Evolutionary conservation across 2,329 filamentous ascomycete species (phyloP).

Genomic region (Aulographum hederae): DNA sequence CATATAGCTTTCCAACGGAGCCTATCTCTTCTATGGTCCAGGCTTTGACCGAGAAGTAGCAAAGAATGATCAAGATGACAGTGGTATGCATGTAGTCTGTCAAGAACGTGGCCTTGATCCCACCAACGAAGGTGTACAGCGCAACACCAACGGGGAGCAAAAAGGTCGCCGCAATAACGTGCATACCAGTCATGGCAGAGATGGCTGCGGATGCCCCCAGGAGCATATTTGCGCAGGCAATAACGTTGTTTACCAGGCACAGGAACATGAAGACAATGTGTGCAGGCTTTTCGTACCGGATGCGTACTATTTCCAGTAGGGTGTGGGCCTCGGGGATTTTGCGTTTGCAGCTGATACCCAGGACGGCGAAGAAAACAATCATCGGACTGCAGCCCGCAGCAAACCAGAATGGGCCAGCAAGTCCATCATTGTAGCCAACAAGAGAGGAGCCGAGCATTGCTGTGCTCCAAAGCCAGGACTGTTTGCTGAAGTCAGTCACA

Average conservation of each 20-base stretch:
- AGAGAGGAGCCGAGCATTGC: slow-evolving; percentile 31
- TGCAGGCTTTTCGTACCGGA: slow-evolving; percentile 28
- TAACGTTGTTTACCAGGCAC: slow-evolving; percentile 35
- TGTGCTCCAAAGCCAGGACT: slow-evolving; percentile 35
- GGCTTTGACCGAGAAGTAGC: slow-evolving; percentile 28
- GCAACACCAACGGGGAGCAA: slow-evolving; percentile 18
- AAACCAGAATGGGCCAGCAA: slow-evolving; percentile 38
- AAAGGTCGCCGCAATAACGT: slow-evolving; percentile 31
- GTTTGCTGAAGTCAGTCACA: not conserved
- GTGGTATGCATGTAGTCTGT: slow-evolving; percentile 22
- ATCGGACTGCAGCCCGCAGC: slow-evolving; percentile 36
- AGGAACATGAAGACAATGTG: slow-evolving; percentile 34
- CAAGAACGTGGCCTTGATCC: slow-evolving; percentile 19
- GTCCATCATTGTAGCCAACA: slow-evolving; percentile 35
- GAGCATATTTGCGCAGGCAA: slow-evolving; percentile 35
- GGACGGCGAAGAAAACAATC: slow-evolving; percentile 35
- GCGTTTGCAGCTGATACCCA: slow-evolving; percentile 33
- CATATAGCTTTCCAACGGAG: slow-evolving; percentile 29
- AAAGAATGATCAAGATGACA: slow-evolving; percentile 33
- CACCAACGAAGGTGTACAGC: slow-evolving; percentile 21
- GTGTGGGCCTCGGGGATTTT: slow-evolving; percentile 37
- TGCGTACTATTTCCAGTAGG: slow-evolving; percentile 32
- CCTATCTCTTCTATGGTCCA: slow-evolving; percentile 29
- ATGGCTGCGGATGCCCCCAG: slow-evolving; percentile 26
- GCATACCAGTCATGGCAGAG: slow-evolving; percentile 26